Base-by-base conservation (phyloP, 371 early-diverging fungal species). In the Saksenaea oblongispora region DNA sequence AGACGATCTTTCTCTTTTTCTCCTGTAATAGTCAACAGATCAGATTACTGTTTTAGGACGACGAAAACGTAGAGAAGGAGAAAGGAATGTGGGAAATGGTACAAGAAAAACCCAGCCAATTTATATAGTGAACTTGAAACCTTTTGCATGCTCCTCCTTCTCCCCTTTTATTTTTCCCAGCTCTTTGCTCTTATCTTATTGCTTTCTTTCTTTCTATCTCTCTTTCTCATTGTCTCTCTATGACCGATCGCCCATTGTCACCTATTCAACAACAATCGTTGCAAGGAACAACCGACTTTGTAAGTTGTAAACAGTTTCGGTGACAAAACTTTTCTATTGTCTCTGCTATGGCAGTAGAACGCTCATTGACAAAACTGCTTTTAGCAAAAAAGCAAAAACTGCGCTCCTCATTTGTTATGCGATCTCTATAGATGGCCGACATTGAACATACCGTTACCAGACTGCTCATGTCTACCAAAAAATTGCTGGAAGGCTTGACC, bases 361-460 rank as follows among this genome's bases (percentile, higher is more conserved):
- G 51, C 51, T 47, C 51, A 47, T 47, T 47, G 51, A 47, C 51
- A 22, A 47, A 47, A n/a, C 51, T n/a, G 51, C 22, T 47, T 47
- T 47, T 18, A 22, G 18, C 18, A 47, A 22, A 47, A 47, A 47
- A 47, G 7, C n/a, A 47, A 47, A 47, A 11, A 47, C 51, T 22
- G 51, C 51, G 24, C 51, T 47, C 51, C 51, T 47, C 51, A 47
- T 47, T 47, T 47, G 61, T 61, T 42, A 34, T 51, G 54, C 61
- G 27, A 54, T 61, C 47, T 51, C 28, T 24, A 61, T 34, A 85
- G 84, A 71, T 78, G 75, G 71, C 71, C 42, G 73, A 77, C 9
- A 83, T 85, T 55, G 86, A 87, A 56, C 72, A 69, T 28, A 75
- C 78, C 17, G 83, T 87, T 7, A 82, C 86, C 7, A 66, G 72